Percentiles rank a stretch among this genome's conserved stretches.
phyloP scores from a whole-genome alignment of 2,329 filamentous ascomycete genomes.

The Colletotrichum sp. region DNA sequence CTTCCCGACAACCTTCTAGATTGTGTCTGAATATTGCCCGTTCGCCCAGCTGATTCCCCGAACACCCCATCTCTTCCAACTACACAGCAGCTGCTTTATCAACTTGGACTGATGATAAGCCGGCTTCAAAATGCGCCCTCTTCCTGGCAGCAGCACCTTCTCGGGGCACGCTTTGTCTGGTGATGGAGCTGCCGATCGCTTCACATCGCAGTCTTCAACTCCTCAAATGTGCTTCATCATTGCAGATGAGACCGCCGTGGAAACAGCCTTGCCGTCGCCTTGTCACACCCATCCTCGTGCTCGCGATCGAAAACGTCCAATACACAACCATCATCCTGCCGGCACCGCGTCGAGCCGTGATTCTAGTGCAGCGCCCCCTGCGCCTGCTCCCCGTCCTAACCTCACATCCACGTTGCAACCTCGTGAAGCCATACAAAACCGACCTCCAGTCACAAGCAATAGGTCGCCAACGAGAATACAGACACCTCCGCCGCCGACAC shows the following conservation, averaged over 20 bases:
- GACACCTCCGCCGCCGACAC: slow-evolving; percentile 23
- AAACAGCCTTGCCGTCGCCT: slow-evolving; percentile 36
- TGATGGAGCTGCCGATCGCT: slow-evolving; percentile 5
- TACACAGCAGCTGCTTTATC: background rate
- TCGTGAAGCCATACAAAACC: background rate
- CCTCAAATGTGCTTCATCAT: slow-evolving; percentile 59
- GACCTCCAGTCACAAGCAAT: background rate
- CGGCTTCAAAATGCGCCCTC: slow-evolving; percentile 44
- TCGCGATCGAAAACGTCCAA: slow-evolving; percentile 38
- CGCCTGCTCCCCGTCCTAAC: background rate
- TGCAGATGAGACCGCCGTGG: slow-evolving; percentile 54
- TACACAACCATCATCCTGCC: background rate
- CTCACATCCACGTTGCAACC: slow-evolving; percentile 26
- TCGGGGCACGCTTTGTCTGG: slow-evolving; percentile 22
- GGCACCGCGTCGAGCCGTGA: background rate
- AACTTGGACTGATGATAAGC: background rate
- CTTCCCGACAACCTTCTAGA: background rate
- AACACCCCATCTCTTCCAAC: background rate
- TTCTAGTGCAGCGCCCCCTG: background rate
- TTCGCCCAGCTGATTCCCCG: background rate
- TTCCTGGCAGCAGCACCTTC: slow-evolving; percentile 49
- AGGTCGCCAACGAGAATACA: background rate
- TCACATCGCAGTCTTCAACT: slow-evolving; percentile 27
- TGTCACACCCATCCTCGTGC: slow-evolving; percentile 27
- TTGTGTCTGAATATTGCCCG: background rate